These are phyloP conservation scores for Ustilago sp. DNA, from an alignment of 1,284 basidiomycete genomes.

Conservation along the genomic window DNA sequence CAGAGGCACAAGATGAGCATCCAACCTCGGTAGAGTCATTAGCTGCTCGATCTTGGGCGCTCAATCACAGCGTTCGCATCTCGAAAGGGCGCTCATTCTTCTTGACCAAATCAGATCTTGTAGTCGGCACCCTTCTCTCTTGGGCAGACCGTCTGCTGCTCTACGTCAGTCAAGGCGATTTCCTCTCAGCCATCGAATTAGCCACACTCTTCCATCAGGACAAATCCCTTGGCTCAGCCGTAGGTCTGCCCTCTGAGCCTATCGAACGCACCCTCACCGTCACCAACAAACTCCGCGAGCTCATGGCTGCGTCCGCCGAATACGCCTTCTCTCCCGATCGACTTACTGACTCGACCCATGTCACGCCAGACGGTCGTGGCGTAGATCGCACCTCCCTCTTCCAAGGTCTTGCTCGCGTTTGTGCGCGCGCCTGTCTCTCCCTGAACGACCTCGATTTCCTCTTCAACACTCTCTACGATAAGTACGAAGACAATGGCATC, in stretches of 20 bases:
- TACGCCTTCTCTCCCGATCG: slow-evolving; percentile 96
- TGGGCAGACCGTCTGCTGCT: slow-evolving; percentile 94
- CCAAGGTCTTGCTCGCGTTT: slow-evolving; percentile 84
- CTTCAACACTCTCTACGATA: slow-evolving; percentile 88
- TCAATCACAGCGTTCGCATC: slow-evolving; percentile 76
- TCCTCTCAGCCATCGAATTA: slow-evolving; percentile 88
- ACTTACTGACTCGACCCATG: slow-evolving; percentile 87
- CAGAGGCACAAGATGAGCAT: slow-evolving; percentile 11
- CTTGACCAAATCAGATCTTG: slow-evolving; percentile 75
- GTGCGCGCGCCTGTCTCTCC: slow-evolving; percentile 83
- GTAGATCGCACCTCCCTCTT: slow-evolving; percentile 92
- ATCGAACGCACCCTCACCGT: slow-evolving; percentile 77
- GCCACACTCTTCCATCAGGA: slow-evolving; percentile 86
- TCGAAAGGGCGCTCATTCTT: slow-evolving; percentile 93
- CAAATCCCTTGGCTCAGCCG: slow-evolving; percentile 83
- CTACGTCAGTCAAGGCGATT: slow-evolving; percentile 86
- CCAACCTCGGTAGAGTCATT: neutral
- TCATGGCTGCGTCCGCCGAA: slow-evolving; percentile 86
- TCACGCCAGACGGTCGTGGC: slow-evolving; percentile 83
- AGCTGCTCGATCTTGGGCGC: slow-evolving; percentile 28
- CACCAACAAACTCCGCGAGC: slow-evolving; percentile 80
- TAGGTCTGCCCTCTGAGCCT: slow-evolving; percentile 82
- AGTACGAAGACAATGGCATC: slow-evolving; percentile 87
- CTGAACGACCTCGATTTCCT: slow-evolving; percentile 85
- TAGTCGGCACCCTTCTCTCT: slow-evolving; percentile 86